Conservation (phyloP, 805 yeast genomes). For the Candida oleophila region DNA sequence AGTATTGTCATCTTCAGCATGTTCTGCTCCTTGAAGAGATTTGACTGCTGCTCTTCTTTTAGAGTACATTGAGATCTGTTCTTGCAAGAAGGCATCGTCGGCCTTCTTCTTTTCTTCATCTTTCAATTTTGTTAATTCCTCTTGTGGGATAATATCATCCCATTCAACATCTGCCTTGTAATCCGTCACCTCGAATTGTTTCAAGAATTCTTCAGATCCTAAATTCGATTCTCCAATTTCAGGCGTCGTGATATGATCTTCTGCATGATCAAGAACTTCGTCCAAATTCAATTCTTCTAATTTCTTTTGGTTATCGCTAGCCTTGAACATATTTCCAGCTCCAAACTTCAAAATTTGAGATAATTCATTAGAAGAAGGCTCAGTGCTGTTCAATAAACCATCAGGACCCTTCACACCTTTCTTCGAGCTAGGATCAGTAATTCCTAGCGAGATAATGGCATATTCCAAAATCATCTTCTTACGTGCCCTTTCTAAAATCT, state of each 20-base stretch:
- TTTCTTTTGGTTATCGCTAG: conserved; percentile 92
- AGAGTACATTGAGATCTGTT: conserved; percentile 84
- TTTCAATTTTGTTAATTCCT: conserved; percentile 82
- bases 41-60: conserved; percentile 76
- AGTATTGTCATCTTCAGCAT: not conserved
- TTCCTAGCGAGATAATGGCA: conserved; percentile 95
- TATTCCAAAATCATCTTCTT: conserved; percentile 97
- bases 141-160: conserved; percentile 98
- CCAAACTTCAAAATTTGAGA: conserved; percentile 95
- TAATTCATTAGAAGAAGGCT: conserved; percentile 81
- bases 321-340: conserved; percentile 97
- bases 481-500: conserved; percentile 93
- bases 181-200: conserved; percentile 97
- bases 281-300: conserved; percentile 93
- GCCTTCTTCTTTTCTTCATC: conserved; percentile 85
- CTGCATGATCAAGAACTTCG: conserved; percentile 95
- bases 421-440: conserved; percentile 68
- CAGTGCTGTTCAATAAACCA: conserved; percentile 46
- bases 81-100: conserved; percentile 84
- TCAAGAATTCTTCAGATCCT: conserved; percentile 97
- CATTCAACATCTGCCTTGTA: conserved; percentile 97
- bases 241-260: conserved; percentile 94
- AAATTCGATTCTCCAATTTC: conserved; percentile 96
- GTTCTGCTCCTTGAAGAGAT: conserved; percentile 41
- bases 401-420: conserved; percentile 25